Evolutionary conservation across 306 rosid genomes (phyloP).

Genomic region (Abrus pulchellus): DNA sequence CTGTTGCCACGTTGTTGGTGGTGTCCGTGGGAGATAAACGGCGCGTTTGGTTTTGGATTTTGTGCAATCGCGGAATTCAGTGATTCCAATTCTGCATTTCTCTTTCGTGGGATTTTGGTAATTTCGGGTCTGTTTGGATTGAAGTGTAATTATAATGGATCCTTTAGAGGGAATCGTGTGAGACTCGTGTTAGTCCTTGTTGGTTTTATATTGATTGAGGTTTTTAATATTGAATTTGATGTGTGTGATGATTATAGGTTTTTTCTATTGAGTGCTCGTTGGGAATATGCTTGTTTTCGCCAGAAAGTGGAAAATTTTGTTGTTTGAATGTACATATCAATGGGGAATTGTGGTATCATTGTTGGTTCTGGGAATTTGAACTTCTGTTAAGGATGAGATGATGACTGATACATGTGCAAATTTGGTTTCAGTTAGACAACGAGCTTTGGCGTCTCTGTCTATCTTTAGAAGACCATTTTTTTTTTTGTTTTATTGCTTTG

Average conservation of each 20-base stretch:
- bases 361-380: neutral
- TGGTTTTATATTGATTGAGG: neutral
- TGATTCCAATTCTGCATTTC: slow-evolving; percentile 49
- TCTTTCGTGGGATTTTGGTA: slow-evolving; percentile 5
- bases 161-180: slow-evolving; percentile 1
- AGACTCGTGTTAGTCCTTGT: neutral
- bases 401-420: slow-evolving; percentile 13
- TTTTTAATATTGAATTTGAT: neutral
- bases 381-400: neutral
- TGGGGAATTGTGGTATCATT: slow-evolving; percentile 14
- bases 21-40: neutral
- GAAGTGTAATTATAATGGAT: slow-evolving; percentile 32
- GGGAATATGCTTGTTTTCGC: slow-evolving; percentile 1
- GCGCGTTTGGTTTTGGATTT: slow-evolving; percentile 17
- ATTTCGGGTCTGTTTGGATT: slow-evolving; percentile 33
- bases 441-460: neutral
- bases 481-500: neutral
- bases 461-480: neutral
- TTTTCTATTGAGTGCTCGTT: neutral
- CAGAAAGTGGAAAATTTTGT: neutral
- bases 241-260: slow-evolving; percentile 19
- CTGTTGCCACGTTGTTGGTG: slow-evolving; percentile 23
- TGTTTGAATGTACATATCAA: neutral
- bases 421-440: slow-evolving; percentile 33
- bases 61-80: slow-evolving; percentile 27